These are phyloP conservation scores for Sequoia sempervirens DNA, from an alignment of 75 land plant species.

Conservation along the genomic window DNA sequence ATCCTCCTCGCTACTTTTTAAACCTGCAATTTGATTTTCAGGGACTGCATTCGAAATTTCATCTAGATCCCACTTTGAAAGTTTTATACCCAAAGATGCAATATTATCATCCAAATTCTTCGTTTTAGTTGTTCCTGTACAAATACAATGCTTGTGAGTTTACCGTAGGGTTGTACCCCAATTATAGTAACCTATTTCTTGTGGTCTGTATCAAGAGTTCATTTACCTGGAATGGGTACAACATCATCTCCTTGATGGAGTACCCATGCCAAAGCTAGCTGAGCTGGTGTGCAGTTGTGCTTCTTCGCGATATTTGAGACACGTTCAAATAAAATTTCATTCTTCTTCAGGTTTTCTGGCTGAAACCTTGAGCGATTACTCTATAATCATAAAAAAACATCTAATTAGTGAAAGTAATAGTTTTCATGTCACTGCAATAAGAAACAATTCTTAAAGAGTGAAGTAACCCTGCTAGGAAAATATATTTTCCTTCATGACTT, in stretches of 20 bases:
- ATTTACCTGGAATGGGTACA: slow-evolving; percentile 40
- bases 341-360: slow-evolving; percentile 18
- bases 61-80: slow-evolving; percentile 19
- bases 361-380: slow-evolving; percentile 11
- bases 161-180: background rate
- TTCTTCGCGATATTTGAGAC: slow-evolving; percentile 17
- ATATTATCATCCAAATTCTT: slow-evolving; percentile 27
- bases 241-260: slow-evolving; percentile 31
- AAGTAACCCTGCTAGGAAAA: background rate
- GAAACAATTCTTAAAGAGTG: background rate
- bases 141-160: background rate
- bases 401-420: background rate
- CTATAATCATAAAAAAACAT: background rate
- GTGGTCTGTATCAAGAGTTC: background rate
- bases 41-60: slow-evolving; percentile 15
- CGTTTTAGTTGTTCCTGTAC: slow-evolving; percentile 25
- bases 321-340: slow-evolving; percentile 20
- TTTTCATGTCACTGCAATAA: background rate
- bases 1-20: background rate
- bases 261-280: slow-evolving; percentile 20
- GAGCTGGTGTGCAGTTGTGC: slow-evolving; percentile 9
- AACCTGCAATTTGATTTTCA: slow-evolving; percentile 19
- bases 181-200: background rate
- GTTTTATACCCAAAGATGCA: slow-evolving; percentile 12
- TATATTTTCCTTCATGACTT: background rate